phyloP scores from a whole-genome alignment of 2,329 filamentous ascomycete species.

The Pseudogymnoascus pannorum region DNA sequence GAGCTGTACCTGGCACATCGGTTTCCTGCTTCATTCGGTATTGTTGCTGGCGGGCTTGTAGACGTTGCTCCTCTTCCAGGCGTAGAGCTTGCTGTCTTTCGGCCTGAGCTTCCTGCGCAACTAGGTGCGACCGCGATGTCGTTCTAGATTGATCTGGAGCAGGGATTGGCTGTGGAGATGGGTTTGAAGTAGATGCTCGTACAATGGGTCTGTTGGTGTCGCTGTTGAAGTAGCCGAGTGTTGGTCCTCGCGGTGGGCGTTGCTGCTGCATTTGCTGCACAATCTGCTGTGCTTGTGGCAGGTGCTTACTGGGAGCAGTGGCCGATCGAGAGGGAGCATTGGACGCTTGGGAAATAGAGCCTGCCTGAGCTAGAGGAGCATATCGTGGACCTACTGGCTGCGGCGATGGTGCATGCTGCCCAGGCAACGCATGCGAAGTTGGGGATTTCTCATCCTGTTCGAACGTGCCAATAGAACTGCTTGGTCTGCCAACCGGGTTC shows the following conservation, averaged over 20 bases:
- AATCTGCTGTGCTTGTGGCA: conserved; percentile 16
- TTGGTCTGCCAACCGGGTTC: not conserved
- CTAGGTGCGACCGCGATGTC: conserved; percentile 22
- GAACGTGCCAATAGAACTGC: conserved; percentile 6
- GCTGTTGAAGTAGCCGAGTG: conserved; percentile 24
- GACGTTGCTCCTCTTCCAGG: conserved; percentile 15
- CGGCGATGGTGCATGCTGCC: conserved; percentile 23
- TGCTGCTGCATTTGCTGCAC: conserved; percentile 14
- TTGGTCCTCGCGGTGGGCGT: conserved; percentile 21
- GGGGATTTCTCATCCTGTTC: not conserved
- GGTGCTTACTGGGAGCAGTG: conserved; percentile 22
- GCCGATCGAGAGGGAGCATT: conserved; percentile 21
- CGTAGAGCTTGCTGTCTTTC: conserved; percentile 25
- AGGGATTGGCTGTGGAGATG: conserved; percentile 14
- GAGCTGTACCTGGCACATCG: conserved; percentile 29
- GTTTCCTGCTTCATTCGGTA: conserved; percentile 30
- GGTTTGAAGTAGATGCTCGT: conserved; percentile 9
- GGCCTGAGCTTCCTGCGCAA: conserved; percentile 25
- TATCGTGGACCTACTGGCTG: conserved; percentile 22
- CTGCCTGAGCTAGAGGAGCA: conserved; percentile 27
- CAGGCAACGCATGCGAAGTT: conserved; percentile 12
- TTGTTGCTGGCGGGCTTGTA: conserved; percentile 19
- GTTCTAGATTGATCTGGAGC: conserved; percentile 15
- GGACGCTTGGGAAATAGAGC: conserved; percentile 22
- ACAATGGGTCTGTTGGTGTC: conserved; percentile 9